These are phyloP conservation scores for Diospyros kaki DNA, from an alignment of 148 eudicot genomes.

Conservation along the genomic window DNA sequence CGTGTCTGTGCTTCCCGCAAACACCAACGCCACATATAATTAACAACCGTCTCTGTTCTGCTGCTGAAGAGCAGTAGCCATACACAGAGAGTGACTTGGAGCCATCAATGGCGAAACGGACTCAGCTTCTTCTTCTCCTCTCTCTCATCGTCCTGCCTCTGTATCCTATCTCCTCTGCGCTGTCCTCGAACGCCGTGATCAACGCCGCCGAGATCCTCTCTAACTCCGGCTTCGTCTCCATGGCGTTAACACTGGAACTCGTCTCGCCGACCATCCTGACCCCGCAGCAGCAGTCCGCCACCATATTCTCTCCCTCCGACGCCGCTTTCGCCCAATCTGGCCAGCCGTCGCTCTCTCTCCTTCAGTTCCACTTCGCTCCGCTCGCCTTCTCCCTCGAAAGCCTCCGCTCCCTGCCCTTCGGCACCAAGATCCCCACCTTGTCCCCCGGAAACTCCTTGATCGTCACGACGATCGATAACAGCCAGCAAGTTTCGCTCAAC, in stretches of 20 bases:
- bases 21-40: not conserved
- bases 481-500: constrained; percentile 33
- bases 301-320: constrained; percentile 53
- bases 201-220: constrained; percentile 56
- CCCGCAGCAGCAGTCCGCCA: constrained; percentile 26
- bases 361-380: constrained; percentile 63
- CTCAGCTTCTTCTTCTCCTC: constrained; percentile 7
- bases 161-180: constrained; percentile 20
- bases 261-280: constrained; percentile 27
- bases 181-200: constrained; percentile 28
- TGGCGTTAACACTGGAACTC: constrained; percentile 59
- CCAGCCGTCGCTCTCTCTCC: constrained; percentile 63
- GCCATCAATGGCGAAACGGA: constrained; percentile 26
- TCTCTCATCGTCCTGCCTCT: constrained; percentile 11
- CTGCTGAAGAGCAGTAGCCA: not conserved
- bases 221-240: constrained; percentile 51
- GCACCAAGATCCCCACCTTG: constrained; percentile 43
- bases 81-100: not conserved
- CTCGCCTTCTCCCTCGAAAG: constrained; percentile 36
- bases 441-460: constrained; percentile 30
- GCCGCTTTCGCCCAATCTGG: constrained; percentile 30
- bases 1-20: constrained; percentile 4
- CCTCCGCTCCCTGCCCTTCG: constrained; percentile 53
- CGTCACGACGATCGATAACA: constrained; percentile 30
- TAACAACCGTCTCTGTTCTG: not conserved